A percentile compares a stretch with the other conserved stretches of the same genome.
Conservation (phyloP, 345 rosid species). For the Brassica cretica region DNA sequence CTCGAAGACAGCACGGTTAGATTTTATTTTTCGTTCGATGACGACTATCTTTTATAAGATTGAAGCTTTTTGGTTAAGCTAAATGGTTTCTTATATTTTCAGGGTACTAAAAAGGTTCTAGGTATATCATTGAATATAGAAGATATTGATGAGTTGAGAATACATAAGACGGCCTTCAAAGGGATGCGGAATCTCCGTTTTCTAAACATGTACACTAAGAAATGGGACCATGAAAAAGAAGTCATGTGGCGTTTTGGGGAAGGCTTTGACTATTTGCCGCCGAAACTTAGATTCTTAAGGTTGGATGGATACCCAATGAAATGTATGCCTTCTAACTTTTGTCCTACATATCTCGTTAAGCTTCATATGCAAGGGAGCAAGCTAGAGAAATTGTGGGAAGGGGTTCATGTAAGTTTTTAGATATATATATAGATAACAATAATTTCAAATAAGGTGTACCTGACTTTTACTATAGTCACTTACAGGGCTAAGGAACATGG, state of each 20-base stretch:
- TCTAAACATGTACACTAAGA: background rate
- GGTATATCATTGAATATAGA: slow-evolving; percentile 6
- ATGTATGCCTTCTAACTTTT: background rate
- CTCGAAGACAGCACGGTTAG: background rate
- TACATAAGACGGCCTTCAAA: slow-evolving; percentile 1
- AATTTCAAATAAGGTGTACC: too few relatives aligned
- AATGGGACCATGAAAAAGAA: background rate
- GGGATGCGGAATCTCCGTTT: slow-evolving; percentile 27
- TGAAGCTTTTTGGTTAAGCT: background rate
- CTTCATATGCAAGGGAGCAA: too few relatives aligned
- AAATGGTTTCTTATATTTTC: background rate
- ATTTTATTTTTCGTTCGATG: background rate
- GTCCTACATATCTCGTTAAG: too few relatives aligned
- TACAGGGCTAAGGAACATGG: too few relatives aligned
- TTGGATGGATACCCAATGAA: slow-evolving; percentile 18
- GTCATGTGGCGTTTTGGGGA: background rate
- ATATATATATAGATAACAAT: too few relatives aligned
- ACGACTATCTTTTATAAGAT: too few relatives aligned
- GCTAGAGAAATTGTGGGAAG: too few relatives aligned
- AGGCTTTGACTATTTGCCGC: slow-evolving; percentile 5
- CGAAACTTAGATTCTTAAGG: background rate
- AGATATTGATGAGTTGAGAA: background rate
- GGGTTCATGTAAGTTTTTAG: too few relatives aligned
- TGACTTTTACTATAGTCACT: too few relatives aligned
- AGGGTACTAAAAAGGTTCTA: background rate